Conservation (phyloP, 2,329 filamentous ascomycete genomes). For the Stachybotrys chartarum region DNA sequence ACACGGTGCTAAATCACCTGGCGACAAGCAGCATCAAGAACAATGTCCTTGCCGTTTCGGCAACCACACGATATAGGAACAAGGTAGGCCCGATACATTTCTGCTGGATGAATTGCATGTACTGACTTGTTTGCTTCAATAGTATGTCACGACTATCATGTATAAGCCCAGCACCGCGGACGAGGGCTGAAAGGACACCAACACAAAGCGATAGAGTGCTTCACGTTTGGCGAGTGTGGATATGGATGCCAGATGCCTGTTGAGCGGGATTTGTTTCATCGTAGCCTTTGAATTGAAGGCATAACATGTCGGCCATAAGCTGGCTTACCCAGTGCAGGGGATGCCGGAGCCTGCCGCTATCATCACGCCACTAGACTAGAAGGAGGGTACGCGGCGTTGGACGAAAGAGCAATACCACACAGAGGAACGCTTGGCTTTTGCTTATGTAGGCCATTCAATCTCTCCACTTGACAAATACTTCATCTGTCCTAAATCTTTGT, state of each 20-base stretch:
- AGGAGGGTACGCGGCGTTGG: no score
- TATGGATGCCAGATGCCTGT: no score
- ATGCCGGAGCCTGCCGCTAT: no score
- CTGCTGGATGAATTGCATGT: neutral
- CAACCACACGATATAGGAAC: constrained; percentile 93
- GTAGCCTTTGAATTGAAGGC: no score
- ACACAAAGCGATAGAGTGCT: neutral
- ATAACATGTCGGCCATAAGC: no score
- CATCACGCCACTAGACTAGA: no score
- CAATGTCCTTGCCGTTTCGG: constrained; percentile 88
- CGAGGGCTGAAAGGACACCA: constrained; percentile 23
- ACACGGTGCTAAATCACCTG: constrained; percentile 92
- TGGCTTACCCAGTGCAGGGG: no score
- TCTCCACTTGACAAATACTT: constrained; percentile 74
- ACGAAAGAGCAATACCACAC: neutral
- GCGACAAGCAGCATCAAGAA: constrained; percentile 98
- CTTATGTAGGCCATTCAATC: constrained; percentile 35
- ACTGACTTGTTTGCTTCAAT: neutral
- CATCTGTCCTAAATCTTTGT: constrained; percentile 75
- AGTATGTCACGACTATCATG: constrained; percentile 97
- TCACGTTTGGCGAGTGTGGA: no score
- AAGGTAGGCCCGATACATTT: constrained; percentile 54
- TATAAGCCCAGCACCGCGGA: constrained; percentile 79
- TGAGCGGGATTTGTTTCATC: no score
- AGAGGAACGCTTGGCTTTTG: neutral